phyloP scores from a whole-genome alignment of 768 basidiomycete species.

The Lepiota subincarnata region DNA sequence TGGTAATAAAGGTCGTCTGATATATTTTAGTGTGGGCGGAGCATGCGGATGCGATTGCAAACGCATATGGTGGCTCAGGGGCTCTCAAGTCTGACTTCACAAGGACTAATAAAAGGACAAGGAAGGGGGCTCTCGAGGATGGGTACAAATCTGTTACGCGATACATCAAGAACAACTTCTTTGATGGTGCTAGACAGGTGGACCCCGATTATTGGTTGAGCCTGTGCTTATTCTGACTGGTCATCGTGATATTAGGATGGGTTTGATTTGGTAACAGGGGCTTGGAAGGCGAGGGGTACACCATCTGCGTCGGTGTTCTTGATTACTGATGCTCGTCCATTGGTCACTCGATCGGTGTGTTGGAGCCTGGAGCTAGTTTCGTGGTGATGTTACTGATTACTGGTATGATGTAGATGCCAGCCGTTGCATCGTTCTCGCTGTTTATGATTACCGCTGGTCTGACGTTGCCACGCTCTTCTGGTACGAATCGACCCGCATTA shows the following conservation, averaged over 20 bases:
- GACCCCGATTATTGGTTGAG: slow-evolving; percentile 12
- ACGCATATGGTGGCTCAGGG: slow-evolving; percentile 91
- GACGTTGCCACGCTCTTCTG: slow-evolving; percentile 82
- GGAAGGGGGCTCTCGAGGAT: slow-evolving; percentile 77
- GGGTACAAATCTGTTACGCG: slow-evolving; percentile 79
- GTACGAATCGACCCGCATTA: slow-evolving; percentile 38
- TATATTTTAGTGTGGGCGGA: slow-evolving; percentile 85
- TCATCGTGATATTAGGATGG: slow-evolving; percentile 58
- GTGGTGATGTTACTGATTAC: slow-evolving; percentile 2
- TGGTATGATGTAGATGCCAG: slow-evolving; percentile 63
- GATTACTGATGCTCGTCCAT: slow-evolving; percentile 74
- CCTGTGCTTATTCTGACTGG: background rate
- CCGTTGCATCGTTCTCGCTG: slow-evolving; percentile 70
- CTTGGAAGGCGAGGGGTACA: slow-evolving; percentile 80
- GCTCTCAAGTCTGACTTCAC: slow-evolving; percentile 98
- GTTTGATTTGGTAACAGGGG: slow-evolving; percentile 90
- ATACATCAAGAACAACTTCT: slow-evolving; percentile 94
- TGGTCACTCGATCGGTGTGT: slow-evolving; percentile 79
- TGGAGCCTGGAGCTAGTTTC: background rate
- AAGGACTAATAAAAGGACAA: slow-evolving; percentile 85
- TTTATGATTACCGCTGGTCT: slow-evolving; percentile 88
- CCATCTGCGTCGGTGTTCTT: slow-evolving; percentile 67
- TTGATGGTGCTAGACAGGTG: slow-evolving; percentile 90
- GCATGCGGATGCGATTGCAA: slow-evolving; percentile 87
- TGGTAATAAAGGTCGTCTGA: background rate